Evolutionary conservation across 202 grass and related monocot species (phyloP), one percentile per base, ranked within the genome.

Genomic region (Carex arenaria): DNA sequence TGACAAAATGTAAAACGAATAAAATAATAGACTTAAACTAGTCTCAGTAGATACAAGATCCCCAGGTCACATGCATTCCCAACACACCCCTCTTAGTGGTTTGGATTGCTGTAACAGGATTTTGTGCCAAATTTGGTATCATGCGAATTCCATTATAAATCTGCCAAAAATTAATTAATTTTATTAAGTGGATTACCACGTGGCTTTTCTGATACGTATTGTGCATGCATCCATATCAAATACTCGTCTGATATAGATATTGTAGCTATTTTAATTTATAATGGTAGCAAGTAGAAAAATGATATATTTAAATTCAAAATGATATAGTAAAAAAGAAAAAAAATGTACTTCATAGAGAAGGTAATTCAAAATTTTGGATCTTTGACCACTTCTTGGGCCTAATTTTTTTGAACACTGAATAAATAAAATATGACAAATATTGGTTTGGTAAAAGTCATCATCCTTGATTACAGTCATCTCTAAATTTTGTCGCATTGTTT

Each of bases 321-420:
- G 42, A 6, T 10, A 67, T 67, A 51, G 7, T 65, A 62, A 55
- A n/a, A 53, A 64, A 42, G 0, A 65, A 52, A 4, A 47, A 57
- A 45, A 80, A 22, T 34, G 1, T 82, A 65, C 45, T 54, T 57
- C 19, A 54, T 55, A 51, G 12, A 56, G 20, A 69, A 71, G 36
- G 43, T 59, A 28, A 73, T 65, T 47, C 22, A 75, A 83, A 18
- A 83, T 76, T 47, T 67, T 72, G 23, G 23, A 13, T 23, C 23
- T 72, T 51, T 63, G 10, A 5, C 42, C 9, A 20, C 69, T 52
- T 86, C 17, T 23, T 62, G 36, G 47, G 59, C 15, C 61, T 72
- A 67, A 60, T 18, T 55, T 80, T 64, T 32, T 31, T 20, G 49
- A 20, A 84, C 63, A n/a, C 28, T 84, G 82, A 72, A 56, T 79